Percentiles rank a stretch among this genome's conserved stretches.
Conservation (phyloP, 768 basidiomycete species). For the Basidioascus undulatus region DNA sequence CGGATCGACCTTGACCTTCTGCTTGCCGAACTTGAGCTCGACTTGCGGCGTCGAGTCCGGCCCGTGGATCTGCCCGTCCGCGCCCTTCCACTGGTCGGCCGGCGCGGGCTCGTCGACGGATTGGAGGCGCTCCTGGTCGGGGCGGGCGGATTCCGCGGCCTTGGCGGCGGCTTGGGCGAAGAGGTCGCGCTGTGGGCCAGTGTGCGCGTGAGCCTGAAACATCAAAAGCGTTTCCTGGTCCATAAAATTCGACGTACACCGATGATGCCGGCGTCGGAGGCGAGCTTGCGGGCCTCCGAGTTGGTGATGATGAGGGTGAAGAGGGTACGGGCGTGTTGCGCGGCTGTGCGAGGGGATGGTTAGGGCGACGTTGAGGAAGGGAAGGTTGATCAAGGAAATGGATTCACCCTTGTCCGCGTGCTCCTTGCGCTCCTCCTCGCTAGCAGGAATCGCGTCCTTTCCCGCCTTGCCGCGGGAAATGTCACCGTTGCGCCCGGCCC, state of each 20-base stretch:
- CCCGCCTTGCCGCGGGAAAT: constrained; percentile 24
- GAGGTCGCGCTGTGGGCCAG: constrained; percentile 33
- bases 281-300: constrained; percentile 22
- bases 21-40: constrained; percentile 14
- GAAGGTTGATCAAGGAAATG: no score
- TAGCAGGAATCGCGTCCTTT: background rate
- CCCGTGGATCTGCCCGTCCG: constrained; percentile 21
- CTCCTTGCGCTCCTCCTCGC: constrained; percentile 25
- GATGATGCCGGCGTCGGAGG: constrained; percentile 20
- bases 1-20: constrained; percentile 1
- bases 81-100: constrained; percentile 32
- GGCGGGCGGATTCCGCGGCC: constrained; percentile 42
- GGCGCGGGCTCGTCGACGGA: constrained; percentile 46
- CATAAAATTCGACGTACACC: no score
- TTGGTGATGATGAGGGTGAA: constrained; percentile 60
- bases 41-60: constrained; percentile 28
- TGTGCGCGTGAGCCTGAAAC: constrained; percentile 7
- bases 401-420: constrained; percentile 42
- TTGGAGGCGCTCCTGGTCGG: constrained; percentile 28
- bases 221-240: no score
- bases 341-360: constrained; percentile 27
- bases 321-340: constrained; percentile 67
- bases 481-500: constrained; percentile 21
- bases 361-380: no score
- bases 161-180: constrained; percentile 49